Conservation (phyloP, 2,329 filamentous ascomycete species). For the Hypomyces rosellus region DNA sequence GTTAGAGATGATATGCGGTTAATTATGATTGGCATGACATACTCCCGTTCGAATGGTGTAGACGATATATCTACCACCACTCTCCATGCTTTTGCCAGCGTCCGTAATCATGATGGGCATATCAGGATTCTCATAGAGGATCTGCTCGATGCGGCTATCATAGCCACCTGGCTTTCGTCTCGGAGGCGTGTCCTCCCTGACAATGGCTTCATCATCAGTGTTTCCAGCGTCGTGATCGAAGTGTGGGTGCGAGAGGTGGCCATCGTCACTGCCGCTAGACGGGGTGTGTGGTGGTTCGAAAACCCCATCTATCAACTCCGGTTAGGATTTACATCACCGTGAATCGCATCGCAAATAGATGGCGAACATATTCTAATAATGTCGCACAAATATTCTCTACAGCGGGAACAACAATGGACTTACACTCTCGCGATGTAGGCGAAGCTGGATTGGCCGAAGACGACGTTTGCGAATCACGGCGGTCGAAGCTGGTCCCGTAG, state of each 20-base stretch:
- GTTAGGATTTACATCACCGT: neutral
- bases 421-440: slow-evolving; percentile 51
- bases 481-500: slow-evolving; percentile 85
- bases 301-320: slow-evolving; percentile 22
- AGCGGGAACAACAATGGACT: slow-evolving; percentile 28
- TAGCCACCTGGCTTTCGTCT: slow-evolving; percentile 77
- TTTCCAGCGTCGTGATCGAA: slow-evolving; percentile 23
- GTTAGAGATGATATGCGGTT: slow-evolving; percentile 2
- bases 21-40: slow-evolving; percentile 28
- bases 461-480: slow-evolving; percentile 71
- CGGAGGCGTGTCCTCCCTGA: slow-evolving; percentile 40
- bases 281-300: slow-evolving; percentile 67
- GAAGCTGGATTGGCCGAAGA: slow-evolving; percentile 60
- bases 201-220: slow-evolving; percentile 43
- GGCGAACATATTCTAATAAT: neutral
- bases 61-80: slow-evolving; percentile 87
- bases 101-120: slow-evolving; percentile 87
- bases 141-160: slow-evolving; percentile 93
- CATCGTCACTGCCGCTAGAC: slow-evolving; percentile 62
- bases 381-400: neutral
- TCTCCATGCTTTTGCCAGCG: slow-evolving; percentile 91
- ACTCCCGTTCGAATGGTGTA: slow-evolving; percentile 96
- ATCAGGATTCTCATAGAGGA: slow-evolving; percentile 89
- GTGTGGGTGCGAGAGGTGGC: slow-evolving; percentile 32
- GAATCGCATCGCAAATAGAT: neutral